phyloP scores from a whole-genome alignment of 805 yeast genomes.

The Phaffomyces antillensis region DNA sequence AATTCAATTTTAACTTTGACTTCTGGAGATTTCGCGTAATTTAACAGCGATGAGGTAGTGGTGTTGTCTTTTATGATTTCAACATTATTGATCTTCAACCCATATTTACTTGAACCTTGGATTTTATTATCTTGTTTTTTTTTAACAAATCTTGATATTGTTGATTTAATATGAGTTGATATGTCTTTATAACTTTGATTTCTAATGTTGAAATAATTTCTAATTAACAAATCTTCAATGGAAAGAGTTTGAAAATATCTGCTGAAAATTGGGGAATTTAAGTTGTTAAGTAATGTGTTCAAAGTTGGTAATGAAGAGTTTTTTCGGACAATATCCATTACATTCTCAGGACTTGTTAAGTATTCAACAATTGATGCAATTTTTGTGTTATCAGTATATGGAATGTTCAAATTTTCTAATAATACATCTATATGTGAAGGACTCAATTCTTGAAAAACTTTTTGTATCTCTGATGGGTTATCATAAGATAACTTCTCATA shows the following conservation, averaged over 20 bases:
- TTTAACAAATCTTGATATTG: constrained; percentile 14
- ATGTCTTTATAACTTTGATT: constrained; percentile 2
- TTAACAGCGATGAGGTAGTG: not conserved
- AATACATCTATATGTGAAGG: not conserved
- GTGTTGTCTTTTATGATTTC: not conserved
- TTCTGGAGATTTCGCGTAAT: not conserved
- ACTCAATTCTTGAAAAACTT: not conserved
- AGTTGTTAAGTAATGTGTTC: not conserved
- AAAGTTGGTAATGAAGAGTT: not conserved
- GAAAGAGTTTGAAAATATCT: constrained; percentile 2
- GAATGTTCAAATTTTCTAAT: not conserved
- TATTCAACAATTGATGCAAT: not conserved
- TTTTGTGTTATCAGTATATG: not conserved
- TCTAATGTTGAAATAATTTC: constrained; percentile 5
- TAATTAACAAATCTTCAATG: constrained; percentile 7
- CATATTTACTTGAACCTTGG: constrained; percentile 7
- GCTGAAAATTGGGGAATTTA: not conserved
- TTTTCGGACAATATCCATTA: not conserved
- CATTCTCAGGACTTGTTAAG: not conserved
- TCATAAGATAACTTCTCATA: not conserved
- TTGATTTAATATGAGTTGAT: constrained; percentile 7
- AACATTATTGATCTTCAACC: not conserved
- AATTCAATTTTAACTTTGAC: not conserved
- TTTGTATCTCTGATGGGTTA: not conserved
- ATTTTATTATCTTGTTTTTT: not conserved